Evolutionary conservation across 352 stramenopile genomes (phyloP).

Genomic region (Phytopythium sindhum): DNA sequence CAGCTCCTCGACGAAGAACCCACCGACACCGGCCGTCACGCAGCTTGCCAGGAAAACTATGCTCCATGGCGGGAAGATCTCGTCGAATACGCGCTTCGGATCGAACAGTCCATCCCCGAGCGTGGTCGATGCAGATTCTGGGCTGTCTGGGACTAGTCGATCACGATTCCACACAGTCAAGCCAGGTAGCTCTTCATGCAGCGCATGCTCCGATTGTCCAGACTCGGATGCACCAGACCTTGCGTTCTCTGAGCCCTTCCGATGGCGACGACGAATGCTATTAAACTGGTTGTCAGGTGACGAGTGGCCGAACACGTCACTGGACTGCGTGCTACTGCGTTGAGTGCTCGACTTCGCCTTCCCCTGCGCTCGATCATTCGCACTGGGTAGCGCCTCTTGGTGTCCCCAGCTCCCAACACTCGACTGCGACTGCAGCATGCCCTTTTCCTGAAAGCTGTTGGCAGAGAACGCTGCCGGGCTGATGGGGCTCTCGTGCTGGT

Average conservation of each 20-base stretch:
- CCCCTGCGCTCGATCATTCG: not conserved
- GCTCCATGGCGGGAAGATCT: constrained; percentile 38
- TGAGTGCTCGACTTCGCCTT: not conserved
- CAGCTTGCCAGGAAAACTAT: constrained; percentile 38
- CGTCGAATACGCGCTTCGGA: constrained; percentile 2
- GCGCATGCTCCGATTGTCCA: not conserved
- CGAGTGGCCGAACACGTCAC: not conserved
- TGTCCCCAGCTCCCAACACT: not conserved
- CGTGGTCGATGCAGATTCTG: not conserved
- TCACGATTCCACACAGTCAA: not conserved
- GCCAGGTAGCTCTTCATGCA: not conserved
- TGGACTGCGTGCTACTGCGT: constrained; percentile 1
- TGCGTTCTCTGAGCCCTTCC: not conserved
- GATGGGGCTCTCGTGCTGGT: not conserved
- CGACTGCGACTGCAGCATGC: constrained; percentile 1
- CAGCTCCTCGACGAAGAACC: constrained; percentile 57
- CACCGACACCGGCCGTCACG: constrained; percentile 33
- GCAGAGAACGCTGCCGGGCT: not conserved
- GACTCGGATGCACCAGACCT: not conserved
- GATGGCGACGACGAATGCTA: not conserved
- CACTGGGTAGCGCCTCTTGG: not conserved
- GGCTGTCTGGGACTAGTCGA: not conserved
- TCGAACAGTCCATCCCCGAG: not conserved
- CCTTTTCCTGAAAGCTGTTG: not conserved
- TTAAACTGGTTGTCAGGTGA: not conserved